Evolutionary conservation across 176 grass and related monocot species (phyloP).

Genomic region (Zizania latifolia): DNA sequence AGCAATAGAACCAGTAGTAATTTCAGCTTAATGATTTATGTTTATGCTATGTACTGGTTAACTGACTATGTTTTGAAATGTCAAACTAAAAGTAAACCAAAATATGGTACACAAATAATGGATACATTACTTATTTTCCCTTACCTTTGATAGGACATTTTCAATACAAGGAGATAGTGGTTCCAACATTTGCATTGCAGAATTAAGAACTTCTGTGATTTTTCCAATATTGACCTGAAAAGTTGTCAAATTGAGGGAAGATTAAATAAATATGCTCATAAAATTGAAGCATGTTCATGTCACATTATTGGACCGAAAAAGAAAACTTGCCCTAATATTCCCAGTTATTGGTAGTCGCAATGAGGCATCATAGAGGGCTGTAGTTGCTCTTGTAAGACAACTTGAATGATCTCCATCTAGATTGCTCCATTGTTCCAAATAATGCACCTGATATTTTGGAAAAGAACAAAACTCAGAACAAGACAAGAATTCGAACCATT

Average conservation of each 20-base stretch:
- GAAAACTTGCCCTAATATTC: conserved; percentile 39
- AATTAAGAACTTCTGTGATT: conserved; percentile 35
- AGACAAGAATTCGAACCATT: neutral
- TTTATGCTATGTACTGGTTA: neutral
- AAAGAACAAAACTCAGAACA: neutral
- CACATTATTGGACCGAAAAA: neutral
- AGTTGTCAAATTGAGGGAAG: neutral
- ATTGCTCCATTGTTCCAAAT: conserved; percentile 39
- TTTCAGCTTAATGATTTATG: neutral
- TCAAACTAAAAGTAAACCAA: too few relatives aligned
- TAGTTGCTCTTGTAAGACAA: conserved; percentile 35
- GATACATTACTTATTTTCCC: neutral
- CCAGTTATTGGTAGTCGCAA: conserved; percentile 34
- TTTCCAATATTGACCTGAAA: conserved; percentile 10
- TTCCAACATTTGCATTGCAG: conserved; percentile 34
- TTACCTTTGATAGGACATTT: conserved; percentile 42
- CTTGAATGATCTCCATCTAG: conserved; percentile 40
- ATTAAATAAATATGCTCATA: neutral
- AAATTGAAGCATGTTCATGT: neutral
- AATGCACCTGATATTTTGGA: conserved; percentile 36
- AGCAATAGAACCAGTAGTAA: neutral
- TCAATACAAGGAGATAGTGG: conserved; percentile 26
- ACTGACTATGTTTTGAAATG: too few relatives aligned
- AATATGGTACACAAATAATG: neutral
- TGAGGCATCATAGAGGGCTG: conserved; percentile 44